Percentiles rank a stretch among this genome's conserved stretches.
Evolutionary conservation across 495 filamentous ascomycete genomes (phyloP).

Genomic region (Echria macrotheca): DNA sequence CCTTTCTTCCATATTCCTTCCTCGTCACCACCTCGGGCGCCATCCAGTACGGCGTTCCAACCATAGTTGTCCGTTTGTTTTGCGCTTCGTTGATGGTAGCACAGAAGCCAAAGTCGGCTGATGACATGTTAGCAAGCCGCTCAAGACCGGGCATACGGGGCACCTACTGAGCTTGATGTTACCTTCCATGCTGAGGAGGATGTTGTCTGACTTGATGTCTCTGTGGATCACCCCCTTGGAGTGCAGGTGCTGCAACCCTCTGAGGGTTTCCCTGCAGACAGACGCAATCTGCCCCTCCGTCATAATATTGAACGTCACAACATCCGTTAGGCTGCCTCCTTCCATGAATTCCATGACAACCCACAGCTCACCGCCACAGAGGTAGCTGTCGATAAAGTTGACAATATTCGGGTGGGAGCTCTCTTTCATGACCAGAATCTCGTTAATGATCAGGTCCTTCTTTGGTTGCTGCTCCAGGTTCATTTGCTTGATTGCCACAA

Average conservation of each 20-base stretch:
- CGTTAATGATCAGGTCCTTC: slow-evolving; percentile 98
- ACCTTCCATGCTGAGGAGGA: slow-evolving; percentile 87
- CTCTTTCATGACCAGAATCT: slow-evolving; percentile 98
- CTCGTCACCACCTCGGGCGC: slow-evolving; percentile 94
- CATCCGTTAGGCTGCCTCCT: slow-evolving; percentile 93
- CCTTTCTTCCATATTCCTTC: slow-evolving; percentile 97
- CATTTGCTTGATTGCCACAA: slow-evolving; percentile 99
- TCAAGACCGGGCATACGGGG: neutral
- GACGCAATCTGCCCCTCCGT: slow-evolving; percentile 93
- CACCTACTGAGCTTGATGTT: slow-evolving; percentile 95
- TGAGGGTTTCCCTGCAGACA: slow-evolving; percentile 88
- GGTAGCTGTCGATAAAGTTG: slow-evolving; percentile 96
- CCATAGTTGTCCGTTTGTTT: slow-evolving; percentile 97
- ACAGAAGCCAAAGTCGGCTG: slow-evolving; percentile 98
- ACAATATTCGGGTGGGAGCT: slow-evolving; percentile 98
- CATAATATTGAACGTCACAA: slow-evolving; percentile 99
- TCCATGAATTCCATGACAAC: slow-evolving; percentile 99
- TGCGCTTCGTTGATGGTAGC: slow-evolving; percentile 97
- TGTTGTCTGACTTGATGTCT: slow-evolving; percentile 99
- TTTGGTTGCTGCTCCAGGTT: slow-evolving; percentile 97
- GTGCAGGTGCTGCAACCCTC: slow-evolving; percentile 89
- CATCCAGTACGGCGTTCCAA: slow-evolving; percentile 99
- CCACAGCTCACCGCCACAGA: slow-evolving; percentile 87
- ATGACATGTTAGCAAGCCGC: slow-evolving; percentile 6
- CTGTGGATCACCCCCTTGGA: slow-evolving; percentile 97